Evolutionary conservation across 2,329 filamentous ascomycete genomes (phyloP), one percentile per base, ranked within the genome.

Genomic region (Fusarium sp.): DNA sequence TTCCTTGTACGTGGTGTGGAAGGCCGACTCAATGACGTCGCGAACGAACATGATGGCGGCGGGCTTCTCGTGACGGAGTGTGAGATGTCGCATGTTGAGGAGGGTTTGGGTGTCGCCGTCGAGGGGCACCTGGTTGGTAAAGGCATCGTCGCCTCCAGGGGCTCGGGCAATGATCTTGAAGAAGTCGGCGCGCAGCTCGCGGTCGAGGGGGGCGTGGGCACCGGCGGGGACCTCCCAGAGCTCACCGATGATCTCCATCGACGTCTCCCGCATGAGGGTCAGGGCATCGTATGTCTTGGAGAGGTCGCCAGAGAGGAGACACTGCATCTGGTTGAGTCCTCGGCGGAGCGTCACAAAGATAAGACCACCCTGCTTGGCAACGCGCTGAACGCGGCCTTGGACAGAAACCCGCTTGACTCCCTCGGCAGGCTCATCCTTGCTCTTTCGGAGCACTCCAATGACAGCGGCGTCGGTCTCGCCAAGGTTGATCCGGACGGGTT

Each of bases 211-310:
- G 1, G 95, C 95, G 69, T 92, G 91, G 72, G 93, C 90, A 65
- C 94, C 94, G 92, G 90, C 89, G 11, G 93, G 95, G 6, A 98
- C 93, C 79, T 93, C 89, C 81, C 90, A 91, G 88, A 98, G 91
- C 87, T 97, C 94, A 76, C 95, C 95, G 70, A 91, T 91, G 67
- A 98, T 90, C 79, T 92, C 91, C 80, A 98, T 91, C 61, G 94
- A 94, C n/a, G 95, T 97, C 85, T 96, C 95, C 72, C 93, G 91
- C 35, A 94, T 94, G 77, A 98, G 90, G 27, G 93, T 95, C 77
- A 97, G 87, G 71, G 94, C 94, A 80, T 97, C 95, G 86, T 97
- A 97, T n/a, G 94, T 96, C 87, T 95, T 95, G 76, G 94, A 93
- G 78, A 98, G 88, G 72, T 95, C 89, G 66, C 95, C 95, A 4